Conservation (phyloP, 768 basidiomycete species). For the Amanita phalloides region DNA sequence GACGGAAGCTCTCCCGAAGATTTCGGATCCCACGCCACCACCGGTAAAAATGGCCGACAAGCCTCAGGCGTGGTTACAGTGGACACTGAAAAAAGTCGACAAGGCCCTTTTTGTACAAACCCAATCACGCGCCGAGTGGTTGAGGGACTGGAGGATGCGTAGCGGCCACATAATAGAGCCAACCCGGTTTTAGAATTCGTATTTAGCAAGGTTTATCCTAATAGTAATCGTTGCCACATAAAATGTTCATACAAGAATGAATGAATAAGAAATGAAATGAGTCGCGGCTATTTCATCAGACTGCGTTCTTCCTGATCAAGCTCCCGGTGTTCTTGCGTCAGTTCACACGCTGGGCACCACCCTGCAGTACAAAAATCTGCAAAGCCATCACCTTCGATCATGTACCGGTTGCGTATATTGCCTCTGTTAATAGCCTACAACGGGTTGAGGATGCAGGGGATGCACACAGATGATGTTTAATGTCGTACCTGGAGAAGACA, state of each 20-base stretch:
- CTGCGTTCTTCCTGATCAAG: constrained; percentile 30
- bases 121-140: constrained; percentile 20
- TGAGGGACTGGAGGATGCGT: constrained; percentile 18
- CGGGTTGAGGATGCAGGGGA: background rate
- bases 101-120: constrained; percentile 11
- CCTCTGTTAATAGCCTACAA: constrained; percentile 16
- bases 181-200: too few relatives aligned
- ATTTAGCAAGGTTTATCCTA: too few relatives aligned
- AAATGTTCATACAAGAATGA: too few relatives aligned
- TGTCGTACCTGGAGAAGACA: constrained; percentile 28
- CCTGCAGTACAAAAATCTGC: constrained; percentile 28
- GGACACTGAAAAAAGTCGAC: constrained; percentile 20
- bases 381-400: constrained; percentile 30
- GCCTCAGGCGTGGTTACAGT: constrained; percentile 17
- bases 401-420: constrained; percentile 30
- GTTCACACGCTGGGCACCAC: constrained; percentile 29
- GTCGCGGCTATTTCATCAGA: background rate
- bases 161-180: constrained; percentile 14
- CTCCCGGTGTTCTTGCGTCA: constrained; percentile 31
- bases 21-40: background rate
- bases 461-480: too few relatives aligned
- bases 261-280: too few relatives aligned
- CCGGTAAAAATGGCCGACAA: constrained; percentile 10
- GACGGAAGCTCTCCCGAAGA: constrained; percentile 3
- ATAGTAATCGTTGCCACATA: background rate